Conservation (phyloP, 345 rosid species). For the Salix arbutifolia region DNA sequence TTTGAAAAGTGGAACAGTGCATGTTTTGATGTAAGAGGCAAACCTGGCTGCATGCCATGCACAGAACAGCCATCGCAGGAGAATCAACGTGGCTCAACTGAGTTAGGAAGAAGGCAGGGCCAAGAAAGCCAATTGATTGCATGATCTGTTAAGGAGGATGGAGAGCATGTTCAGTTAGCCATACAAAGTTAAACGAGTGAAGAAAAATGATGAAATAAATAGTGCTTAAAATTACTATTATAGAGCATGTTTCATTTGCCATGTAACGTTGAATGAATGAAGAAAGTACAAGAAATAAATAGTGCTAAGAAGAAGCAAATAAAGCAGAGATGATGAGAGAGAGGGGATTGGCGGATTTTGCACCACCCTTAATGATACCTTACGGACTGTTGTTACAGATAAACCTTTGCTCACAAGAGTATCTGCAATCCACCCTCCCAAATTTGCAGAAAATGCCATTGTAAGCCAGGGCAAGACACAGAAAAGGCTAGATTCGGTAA, state of each 20-base stretch:
- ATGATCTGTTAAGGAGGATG: constrained; percentile 52
- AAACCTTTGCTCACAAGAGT: constrained; percentile 79
- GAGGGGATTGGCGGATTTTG: not conserved
- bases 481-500: constrained; percentile 79
- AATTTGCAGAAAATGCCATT: constrained; percentile 89
- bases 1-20: not conserved
- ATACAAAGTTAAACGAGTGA: not conserved
- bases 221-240: not conserved
- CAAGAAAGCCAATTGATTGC: constrained; percentile 95
- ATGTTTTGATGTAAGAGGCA: not conserved
- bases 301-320: not conserved
- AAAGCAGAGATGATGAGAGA: not conserved
- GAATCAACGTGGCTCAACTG: constrained; percentile 86
- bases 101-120: constrained; percentile 92
- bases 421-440: constrained; percentile 96
- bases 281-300: not conserved
- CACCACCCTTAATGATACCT: constrained; percentile 42
- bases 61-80: constrained; percentile 78
- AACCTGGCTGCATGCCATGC: constrained; percentile 96
- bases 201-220: not conserved
- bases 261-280: not conserved
- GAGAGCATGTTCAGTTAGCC: constrained; percentile 2
- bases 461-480: constrained; percentile 92
- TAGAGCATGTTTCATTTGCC: constrained; percentile 3
- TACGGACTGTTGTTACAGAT: constrained; percentile 78